A percentile compares a stretch with the other conserved stretches of the same genome.
These are phyloP conservation scores for Acidiella bohemica DNA, from an alignment of 495 filamentous ascomycete species.

Conservation along the genomic window DNA sequence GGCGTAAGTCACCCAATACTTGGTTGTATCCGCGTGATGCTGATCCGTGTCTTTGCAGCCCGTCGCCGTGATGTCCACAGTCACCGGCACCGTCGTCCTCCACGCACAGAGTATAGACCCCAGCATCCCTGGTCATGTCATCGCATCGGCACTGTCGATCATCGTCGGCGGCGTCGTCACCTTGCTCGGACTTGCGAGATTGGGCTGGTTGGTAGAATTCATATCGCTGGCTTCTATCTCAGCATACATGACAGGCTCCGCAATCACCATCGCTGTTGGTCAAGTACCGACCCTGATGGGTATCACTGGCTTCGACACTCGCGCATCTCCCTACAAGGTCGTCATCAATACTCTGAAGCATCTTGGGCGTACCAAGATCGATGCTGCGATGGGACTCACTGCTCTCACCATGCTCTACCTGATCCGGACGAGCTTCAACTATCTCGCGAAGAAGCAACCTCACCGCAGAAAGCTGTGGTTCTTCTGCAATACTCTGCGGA, in stretches of 20 bases:
- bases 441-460: slow-evolving; percentile 53
- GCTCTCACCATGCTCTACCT: slow-evolving; percentile 72
- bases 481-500: slow-evolving; percentile 77
- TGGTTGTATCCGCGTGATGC: too few species aligned
- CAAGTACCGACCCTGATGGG: slow-evolving; percentile 81
- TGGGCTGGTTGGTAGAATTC: slow-evolving; percentile 90
- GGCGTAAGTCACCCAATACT: slow-evolving; percentile 53
- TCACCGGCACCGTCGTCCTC: slow-evolving; percentile 67
- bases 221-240: slow-evolving; percentile 85
- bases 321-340: slow-evolving; percentile 63
- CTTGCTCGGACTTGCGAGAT: slow-evolving; percentile 62
- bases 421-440: slow-evolving; percentile 59
- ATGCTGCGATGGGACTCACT: slow-evolving; percentile 83
- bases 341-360: slow-evolving; percentile 79
- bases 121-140: slow-evolving; percentile 42
- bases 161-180: slow-evolving; percentile 71
- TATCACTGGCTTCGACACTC: slow-evolving; percentile 66
- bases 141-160: slow-evolving; percentile 70
- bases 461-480: slow-evolving; percentile 64
- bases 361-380: slow-evolving; percentile 50
- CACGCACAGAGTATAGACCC: slow-evolving; percentile 44
- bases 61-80: slow-evolving; percentile 87
- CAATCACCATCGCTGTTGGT: slow-evolving; percentile 78
- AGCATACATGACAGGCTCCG: slow-evolving; percentile 97
- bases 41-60: too few species aligned